These are phyloP conservation scores for Globisporangium mamillatum DNA, from an alignment of 352 stramenopile species.

Conservation along the genomic window DNA sequence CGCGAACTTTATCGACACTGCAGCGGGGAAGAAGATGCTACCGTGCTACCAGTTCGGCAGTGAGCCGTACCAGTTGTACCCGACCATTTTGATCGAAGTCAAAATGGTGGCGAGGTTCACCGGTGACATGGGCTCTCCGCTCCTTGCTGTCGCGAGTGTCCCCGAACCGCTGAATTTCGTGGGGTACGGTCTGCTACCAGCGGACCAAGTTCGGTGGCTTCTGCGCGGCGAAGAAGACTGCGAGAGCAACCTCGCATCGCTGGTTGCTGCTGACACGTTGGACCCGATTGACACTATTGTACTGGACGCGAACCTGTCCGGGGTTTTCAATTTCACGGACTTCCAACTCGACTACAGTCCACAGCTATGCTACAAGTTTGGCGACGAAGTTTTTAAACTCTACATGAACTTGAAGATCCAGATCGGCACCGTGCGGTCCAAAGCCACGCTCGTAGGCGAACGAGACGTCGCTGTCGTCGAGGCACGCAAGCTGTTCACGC, in stretches of 20 bases:
- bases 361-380: conserved; percentile 67
- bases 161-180: conserved; percentile 57
- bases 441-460: conserved; percentile 30
- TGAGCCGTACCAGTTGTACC: conserved; percentile 61
- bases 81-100: conserved; percentile 35
- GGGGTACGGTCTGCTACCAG: conserved; percentile 36
- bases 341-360: conserved; percentile 50
- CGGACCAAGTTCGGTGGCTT: conserved; percentile 60
- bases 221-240: conserved; percentile 46
- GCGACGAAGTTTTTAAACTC: conserved; percentile 48
- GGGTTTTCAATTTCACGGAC: conserved; percentile 47
- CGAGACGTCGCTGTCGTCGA: conserved; percentile 51
- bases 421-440: conserved; percentile 49
- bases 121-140: conserved; percentile 37
- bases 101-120: conserved; percentile 55
- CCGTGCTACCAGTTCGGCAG: conserved; percentile 61
- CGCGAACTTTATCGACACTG: conserved; percentile 36
- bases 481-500: conserved; percentile 42
- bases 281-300: conserved; percentile 34
- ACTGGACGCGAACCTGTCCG: conserved; percentile 29
- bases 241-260: conserved; percentile 41
- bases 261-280: conserved; percentile 28
- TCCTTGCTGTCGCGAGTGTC: conserved; percentile 54
- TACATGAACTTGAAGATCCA: conserved; percentile 46
- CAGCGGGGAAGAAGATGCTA: conserved; percentile 36